Evolutionary conservation across 1,139 yeast species (phyloP), one percentile per base, ranked within the genome.

Genomic region (Saccharomycopsis hybrid): DNA sequence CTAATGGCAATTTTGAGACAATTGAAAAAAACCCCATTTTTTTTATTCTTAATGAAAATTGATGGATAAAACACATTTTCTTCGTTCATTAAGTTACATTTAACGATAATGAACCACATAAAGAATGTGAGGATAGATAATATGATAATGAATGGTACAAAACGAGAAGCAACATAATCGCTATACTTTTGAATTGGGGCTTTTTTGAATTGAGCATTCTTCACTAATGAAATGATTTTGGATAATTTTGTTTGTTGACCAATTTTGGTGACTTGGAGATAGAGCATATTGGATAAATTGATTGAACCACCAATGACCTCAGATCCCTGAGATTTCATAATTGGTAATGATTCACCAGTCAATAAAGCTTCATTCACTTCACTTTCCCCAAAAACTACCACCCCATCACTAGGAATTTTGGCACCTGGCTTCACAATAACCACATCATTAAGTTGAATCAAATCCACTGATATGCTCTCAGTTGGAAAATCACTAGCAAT

Each of bases 301-400:
- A 92, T 78, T 1, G 97, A 84, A 0, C 99, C 99, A 9, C 96
- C 97, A 60, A 87, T 80, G 1, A 92, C 85, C 1, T 59, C 54
- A 47, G 83, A 84, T 1, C 88, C 89, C 2, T 27, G 90, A 86
- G 41, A 88, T 78, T 60, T 85, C 94, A 59, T 85, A 87, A 92
- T 96, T 0, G 99, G 98, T 1, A 92, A 97, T 52, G 97, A 88
- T 64, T 92, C 99, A 40, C 99, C 99, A 0, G 97, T 92, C 35
- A 90, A 74, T 95, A 90, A 90, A 8, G 96, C 85, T 63, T 90
- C 97, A 65, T 92, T 92, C 63, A 85, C 82, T 39, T 77, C 77
- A 0, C 85, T 64, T 1, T 63, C 58, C 5, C 98, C 98, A 55
- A 73, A 73, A 1, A 84, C 67, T 27, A 94, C 79, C 5, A 73